phyloP scores from a whole-genome alignment of 2,329 filamentous ascomycete species.

The Epichloe scottii region DNA sequence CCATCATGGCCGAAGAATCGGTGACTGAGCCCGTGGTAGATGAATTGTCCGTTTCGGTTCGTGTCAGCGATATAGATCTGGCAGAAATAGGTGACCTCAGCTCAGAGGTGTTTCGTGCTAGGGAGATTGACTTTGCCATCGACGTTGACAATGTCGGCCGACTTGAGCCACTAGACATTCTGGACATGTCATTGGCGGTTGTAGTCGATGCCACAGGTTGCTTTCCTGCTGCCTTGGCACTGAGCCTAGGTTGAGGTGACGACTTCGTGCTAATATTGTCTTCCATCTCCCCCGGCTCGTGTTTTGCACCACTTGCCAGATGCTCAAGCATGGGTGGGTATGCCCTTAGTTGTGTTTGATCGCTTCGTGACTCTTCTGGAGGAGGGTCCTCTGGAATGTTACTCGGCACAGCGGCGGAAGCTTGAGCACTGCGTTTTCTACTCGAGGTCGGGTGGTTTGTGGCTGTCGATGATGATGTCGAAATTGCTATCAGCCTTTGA shows the following conservation, averaged over 20 bases:
- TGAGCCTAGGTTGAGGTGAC: slow-evolving; percentile 12
- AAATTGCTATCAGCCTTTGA: slow-evolving; percentile 33
- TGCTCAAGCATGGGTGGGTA: slow-evolving; percentile 18
- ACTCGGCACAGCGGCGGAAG: slow-evolving; percentile 18
- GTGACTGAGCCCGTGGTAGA: slow-evolving; percentile 3
- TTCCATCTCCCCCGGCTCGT: not conserved
- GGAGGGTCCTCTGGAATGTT: not conserved
- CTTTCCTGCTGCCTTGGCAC: slow-evolving; percentile 37
- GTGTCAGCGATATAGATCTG: slow-evolving; percentile 1
- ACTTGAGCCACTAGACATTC: slow-evolving; percentile 1
- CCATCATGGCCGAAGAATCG: slow-evolving; percentile 14
- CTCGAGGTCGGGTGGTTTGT: slow-evolving; percentile 34
- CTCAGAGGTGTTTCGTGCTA: not conserved
- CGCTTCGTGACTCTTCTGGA: slow-evolving; percentile 2
- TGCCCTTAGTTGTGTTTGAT: slow-evolving; percentile 10
- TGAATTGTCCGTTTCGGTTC: slow-evolving; percentile 5
- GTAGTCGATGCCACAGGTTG: slow-evolving; percentile 21
- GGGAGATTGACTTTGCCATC: not conserved
- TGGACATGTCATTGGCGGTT: slow-evolving; percentile 9
- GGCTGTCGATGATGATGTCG: slow-evolving; percentile 18
- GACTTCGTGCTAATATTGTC: not conserved
- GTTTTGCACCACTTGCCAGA: slow-evolving; percentile 4
- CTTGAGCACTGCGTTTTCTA: slow-evolving; percentile 35
- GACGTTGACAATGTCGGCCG: slow-evolving; percentile 1
- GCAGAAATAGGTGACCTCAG: slow-evolving; percentile 3